phyloP scores from a whole-genome alignment of 2,329 filamentous ascomycete species.

The Sclerotinia spermophila region DNA sequence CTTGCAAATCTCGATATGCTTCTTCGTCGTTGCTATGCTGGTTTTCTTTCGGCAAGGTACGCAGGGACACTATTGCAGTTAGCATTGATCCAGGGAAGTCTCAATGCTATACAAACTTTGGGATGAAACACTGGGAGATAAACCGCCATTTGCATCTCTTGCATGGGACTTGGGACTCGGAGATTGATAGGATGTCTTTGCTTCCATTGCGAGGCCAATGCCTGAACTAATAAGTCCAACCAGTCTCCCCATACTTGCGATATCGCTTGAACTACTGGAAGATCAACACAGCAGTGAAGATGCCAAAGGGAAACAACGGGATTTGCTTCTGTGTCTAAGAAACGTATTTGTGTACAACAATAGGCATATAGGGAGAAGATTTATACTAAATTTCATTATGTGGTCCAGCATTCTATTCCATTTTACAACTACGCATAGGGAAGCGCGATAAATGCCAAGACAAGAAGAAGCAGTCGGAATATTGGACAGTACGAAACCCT shows the following conservation, averaged over 20 bases:
- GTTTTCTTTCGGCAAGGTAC: not conserved
- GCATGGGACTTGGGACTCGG: not conserved
- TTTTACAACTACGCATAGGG: no score
- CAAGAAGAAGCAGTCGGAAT: not conserved
- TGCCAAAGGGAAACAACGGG: not conserved
- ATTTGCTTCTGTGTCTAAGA: not conserved
- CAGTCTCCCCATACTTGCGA: conserved; percentile 3
- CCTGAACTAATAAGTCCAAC: conserved; percentile 12
- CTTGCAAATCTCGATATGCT: conserved; percentile 13
- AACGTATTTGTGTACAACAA: no score
- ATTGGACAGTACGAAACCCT: not conserved
- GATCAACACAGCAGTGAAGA: accelerated
- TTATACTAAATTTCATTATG: not conserved
- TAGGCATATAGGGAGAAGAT: not conserved
- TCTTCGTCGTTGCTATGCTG: not conserved
- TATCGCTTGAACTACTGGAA: not conserved
- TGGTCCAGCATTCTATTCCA: not conserved
- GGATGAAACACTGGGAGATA: not conserved
- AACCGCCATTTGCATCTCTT: not conserved
- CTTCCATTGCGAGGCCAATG: conserved; percentile 18
- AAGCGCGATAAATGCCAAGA: not conserved
- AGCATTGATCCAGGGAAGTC: not conserved
- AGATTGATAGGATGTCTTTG: not conserved
- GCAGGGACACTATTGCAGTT: not conserved
- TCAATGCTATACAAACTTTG: not conserved